These are phyloP conservation scores for Isabelozyma pseudorhagii DNA, from an alignment of 805 yeast species.

Conservation along the genomic window DNA sequence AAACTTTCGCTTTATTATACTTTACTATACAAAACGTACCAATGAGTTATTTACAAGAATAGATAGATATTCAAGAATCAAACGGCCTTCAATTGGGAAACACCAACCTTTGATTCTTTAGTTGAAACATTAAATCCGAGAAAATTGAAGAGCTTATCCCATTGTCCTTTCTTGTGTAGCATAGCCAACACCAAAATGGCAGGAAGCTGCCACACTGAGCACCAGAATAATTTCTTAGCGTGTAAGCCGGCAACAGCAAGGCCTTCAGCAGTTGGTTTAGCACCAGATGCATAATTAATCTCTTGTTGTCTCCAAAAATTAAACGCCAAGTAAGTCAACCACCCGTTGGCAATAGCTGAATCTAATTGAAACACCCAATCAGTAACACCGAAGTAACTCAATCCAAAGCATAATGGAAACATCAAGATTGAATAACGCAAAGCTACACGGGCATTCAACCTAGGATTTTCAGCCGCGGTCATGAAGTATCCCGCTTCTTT, in stretches of 20 bases:
- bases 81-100: neutral
- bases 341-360: constrained; percentile 75
- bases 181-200: constrained; percentile 86
- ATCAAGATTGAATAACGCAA: constrained; percentile 84
- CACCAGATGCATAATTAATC: constrained; percentile 45
- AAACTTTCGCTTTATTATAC: no score
- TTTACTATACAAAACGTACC: neutral
- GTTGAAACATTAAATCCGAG: constrained; percentile 11
- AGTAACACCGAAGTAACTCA: constrained; percentile 74
- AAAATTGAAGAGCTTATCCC: constrained; percentile 59
- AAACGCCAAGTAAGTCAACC: constrained; percentile 79
- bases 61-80: neutral
- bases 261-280: constrained; percentile 52
- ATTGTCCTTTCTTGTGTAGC: constrained; percentile 91
- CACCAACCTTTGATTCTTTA: neutral
- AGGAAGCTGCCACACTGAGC: constrained; percentile 92
- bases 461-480: constrained; percentile 93
- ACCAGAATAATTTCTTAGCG: constrained; percentile 90
- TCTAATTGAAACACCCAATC: constrained; percentile 82
- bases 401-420: constrained; percentile 89
- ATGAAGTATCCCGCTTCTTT: constrained; percentile 94
- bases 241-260: constrained; percentile 56
- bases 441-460: constrained; percentile 88
- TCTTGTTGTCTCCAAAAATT: constrained; percentile 85
- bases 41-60: neutral